phyloP scores from a whole-genome alignment of 495 filamentous ascomycete species.

The Pyrenula massariospora region DNA sequence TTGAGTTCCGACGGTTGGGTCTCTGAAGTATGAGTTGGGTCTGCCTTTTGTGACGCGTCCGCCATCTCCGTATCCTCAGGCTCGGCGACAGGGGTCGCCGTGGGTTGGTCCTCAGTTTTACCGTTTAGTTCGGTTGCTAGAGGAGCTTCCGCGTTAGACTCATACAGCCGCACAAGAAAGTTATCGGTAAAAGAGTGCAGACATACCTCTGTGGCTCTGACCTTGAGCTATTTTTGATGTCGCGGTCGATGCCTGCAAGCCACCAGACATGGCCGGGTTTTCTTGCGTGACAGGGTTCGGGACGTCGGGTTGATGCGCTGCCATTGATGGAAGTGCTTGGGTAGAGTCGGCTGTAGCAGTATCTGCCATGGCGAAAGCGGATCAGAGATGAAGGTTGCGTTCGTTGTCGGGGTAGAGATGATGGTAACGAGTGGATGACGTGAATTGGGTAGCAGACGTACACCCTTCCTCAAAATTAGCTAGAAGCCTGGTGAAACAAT shows the following conservation, averaged over 20 bases:
- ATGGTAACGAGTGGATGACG: not conserved
- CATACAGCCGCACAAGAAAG: not conserved
- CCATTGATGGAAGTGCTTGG: not conserved
- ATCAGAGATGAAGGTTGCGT: not conserved
- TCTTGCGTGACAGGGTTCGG: not conserved
- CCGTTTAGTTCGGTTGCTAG: not conserved
- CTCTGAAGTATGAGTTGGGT: constrained; percentile 6
- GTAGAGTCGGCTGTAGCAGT: not conserved
- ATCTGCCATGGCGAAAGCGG: not conserved
- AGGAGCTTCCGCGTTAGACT: not conserved
- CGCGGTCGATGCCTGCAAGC: not conserved
- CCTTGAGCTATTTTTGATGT: not conserved
- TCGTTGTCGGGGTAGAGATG: not conserved
- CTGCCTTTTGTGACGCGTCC: constrained; percentile 8
- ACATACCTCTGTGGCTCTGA: not conserved
- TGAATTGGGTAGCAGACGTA: not conserved
- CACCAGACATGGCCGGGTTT: not conserved
- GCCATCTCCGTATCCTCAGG: constrained; percentile 22
- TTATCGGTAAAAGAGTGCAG: not conserved
- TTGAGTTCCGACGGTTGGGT: constrained; percentile 23
- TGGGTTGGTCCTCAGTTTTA: not conserved
- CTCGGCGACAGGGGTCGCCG: constrained; percentile 12
- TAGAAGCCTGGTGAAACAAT: not conserved
- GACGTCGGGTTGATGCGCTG: not conserved
- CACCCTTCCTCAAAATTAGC: not conserved